phyloP scores from a whole-genome alignment of 805 yeast species.

The Yamadazyma kitorensis region DNA sequence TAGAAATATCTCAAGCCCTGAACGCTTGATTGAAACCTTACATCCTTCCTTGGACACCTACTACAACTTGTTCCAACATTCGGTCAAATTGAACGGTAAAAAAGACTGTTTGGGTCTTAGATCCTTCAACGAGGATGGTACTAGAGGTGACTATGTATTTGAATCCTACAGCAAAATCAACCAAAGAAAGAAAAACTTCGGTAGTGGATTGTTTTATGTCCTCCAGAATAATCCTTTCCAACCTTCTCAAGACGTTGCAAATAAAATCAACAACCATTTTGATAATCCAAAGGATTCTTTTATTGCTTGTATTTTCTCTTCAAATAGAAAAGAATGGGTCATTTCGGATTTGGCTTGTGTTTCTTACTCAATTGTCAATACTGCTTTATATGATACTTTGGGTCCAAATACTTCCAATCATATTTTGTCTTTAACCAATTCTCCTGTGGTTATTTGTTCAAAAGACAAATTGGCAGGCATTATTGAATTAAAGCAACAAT shows the following conservation, averaged over 20 bases:
- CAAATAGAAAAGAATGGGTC: constrained; percentile 67
- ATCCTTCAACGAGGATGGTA: constrained; percentile 21
- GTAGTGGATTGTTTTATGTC: constrained; percentile 35
- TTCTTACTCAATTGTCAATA: constrained; percentile 39
- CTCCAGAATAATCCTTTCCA: constrained; percentile 32
- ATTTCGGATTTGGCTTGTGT: constrained; percentile 67
- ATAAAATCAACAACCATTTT: constrained; percentile 19
- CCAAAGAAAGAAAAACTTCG: constrained; percentile 27
- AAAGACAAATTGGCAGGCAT: constrained; percentile 28
- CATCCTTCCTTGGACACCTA: constrained; percentile 46
- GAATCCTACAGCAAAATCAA: constrained; percentile 23
- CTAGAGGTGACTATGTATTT: constrained; percentile 29
- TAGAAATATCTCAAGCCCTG: constrained; percentile 21
- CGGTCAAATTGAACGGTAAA: constrained; percentile 34
- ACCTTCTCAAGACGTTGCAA: constrained; percentile 19
- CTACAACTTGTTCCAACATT: constrained; percentile 42
- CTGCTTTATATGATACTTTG: constrained; percentile 36
- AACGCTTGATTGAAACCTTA: constrained; percentile 29
- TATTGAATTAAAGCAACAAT: constrained; percentile 25
- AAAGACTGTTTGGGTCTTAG: constrained; percentile 48
- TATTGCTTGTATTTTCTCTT: constrained; percentile 53
- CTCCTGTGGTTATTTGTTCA: constrained; percentile 47
- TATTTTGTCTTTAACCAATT: constrained; percentile 57
- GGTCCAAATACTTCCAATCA: constrained; percentile 58
- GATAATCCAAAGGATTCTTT: constrained; percentile 30